Percentiles rank a stretch among this genome's conserved stretches.
phyloP scores from a whole-genome alignment of 176 grass and related monocot species.

The Musa schizocarpa region DNA sequence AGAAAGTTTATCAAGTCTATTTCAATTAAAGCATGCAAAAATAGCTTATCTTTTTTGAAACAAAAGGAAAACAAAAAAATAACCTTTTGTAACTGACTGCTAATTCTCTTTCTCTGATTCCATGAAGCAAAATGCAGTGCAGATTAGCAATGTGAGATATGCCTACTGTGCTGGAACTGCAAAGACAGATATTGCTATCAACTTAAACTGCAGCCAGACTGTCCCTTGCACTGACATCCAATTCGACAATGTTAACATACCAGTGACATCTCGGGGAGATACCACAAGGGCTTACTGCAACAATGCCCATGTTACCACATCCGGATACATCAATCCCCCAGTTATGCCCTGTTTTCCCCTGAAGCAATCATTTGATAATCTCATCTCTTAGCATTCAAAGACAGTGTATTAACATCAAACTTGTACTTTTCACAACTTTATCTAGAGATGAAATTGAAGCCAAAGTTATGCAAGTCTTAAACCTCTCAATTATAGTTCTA shows the following conservation, averaged over 20 bases:
- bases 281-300: slow-evolving; percentile 13
- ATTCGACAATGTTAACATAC: slow-evolving; percentile 19
- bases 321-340: slow-evolving; percentile 16
- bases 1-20: background rate
- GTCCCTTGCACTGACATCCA: slow-evolving; percentile 25
- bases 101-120: background rate
- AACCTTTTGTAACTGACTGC: no score
- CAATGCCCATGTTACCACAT: slow-evolving; percentile 21
- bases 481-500: no score
- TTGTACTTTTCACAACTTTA: no score
- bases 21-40: background rate
- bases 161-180: slow-evolving; percentile 25
- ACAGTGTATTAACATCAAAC: no score
- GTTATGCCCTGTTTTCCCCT: background rate
- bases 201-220: slow-evolving; percentile 26
- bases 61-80: no score
- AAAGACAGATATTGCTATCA: slow-evolving; percentile 8
- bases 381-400: no score
- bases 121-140: slow-evolving; percentile 29
- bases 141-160: slow-evolving; percentile 28
- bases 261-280: background rate
- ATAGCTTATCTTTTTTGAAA: background rate
- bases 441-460: no score
- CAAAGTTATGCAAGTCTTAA: no score
- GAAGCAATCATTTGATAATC: no score